Base-by-base conservation (phyloP, 2,329 filamentous ascomycete species). In the Clonostachys solani region DNA sequence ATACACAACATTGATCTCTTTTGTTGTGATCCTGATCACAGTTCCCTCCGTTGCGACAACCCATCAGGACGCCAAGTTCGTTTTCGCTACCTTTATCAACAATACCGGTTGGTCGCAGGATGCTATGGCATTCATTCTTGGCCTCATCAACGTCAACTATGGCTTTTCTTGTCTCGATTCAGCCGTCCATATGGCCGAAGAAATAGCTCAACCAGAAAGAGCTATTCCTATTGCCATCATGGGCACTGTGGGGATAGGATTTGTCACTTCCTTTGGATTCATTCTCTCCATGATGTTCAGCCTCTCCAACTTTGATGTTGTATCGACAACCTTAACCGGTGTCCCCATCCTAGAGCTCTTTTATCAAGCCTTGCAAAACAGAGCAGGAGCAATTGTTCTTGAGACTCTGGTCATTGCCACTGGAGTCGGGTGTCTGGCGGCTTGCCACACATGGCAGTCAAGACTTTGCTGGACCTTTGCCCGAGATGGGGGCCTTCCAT, bases 31-130 rank as follows among this genome's bases (percentile, higher is more conserved):
- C 12, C 64, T 77, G 49, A 62, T 78, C 47, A 71, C 70, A 1
- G 73, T 78, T 6, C 67, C 68, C 5, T 70, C 73, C 5, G 67
- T 64, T 40, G 72, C 75, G 1, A 70, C 70, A 0, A 64, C 61
- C 2, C 68, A 78, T 47, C 71, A 72, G 16, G 56, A 62, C 43
- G 58, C 64, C 43, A 62, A 69, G n/a, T 78, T 77, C 47, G 75
- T 79, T 17, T 79, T 78, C 54, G 60, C 57, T 36, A 76, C 71
- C 3, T 78, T 72, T 65, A 69, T 75, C 46, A 78, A 78, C 53
- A 71, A 75, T 43, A 78, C 75, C 0, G 74, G 75, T 12, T 78
- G 75, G 75, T 60, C 70, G 34, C 72, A 68, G 47, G 68, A 74
- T 46, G 69, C 63, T 2, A 70, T 78, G 34, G 71, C 66, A 48